phyloP scores from a whole-genome alignment of 2,329 filamentous ascomycete genomes.

The Monosporascus sp. region DNA sequence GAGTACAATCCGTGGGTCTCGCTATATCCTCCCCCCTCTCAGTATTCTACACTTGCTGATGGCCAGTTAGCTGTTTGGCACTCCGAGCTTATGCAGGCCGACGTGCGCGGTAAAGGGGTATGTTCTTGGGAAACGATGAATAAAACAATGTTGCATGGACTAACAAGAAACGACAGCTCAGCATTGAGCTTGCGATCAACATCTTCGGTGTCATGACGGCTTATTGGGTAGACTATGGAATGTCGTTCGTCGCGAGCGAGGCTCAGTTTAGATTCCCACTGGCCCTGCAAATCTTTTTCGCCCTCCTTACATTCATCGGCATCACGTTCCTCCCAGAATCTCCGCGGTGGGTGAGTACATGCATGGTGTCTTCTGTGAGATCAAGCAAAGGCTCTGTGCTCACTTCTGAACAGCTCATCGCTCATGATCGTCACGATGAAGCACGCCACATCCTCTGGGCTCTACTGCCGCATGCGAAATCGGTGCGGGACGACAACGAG shows the following conservation, averaged over 20 bases:
- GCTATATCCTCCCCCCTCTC: not conserved
- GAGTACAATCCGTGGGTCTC: not conserved
- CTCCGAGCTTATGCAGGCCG: too few species aligned
- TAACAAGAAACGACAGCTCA: constrained; percentile 1
- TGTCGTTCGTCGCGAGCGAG: constrained; percentile 30
- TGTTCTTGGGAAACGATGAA: too few species aligned
- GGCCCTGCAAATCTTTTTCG: constrained; percentile 41
- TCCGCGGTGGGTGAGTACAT: constrained; percentile 19
- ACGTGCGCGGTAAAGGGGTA: too few species aligned
- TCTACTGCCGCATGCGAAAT: constrained; percentile 3
- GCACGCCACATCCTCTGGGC: constrained; percentile 25
- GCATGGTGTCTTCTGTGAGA: constrained; percentile 9
- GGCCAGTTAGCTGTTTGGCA: too few species aligned
- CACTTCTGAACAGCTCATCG: constrained; percentile 6
- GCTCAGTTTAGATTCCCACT: constrained; percentile 40
- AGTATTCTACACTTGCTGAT: not conserved
- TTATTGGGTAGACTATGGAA: constrained; percentile 36
- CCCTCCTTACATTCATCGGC: constrained; percentile 21
- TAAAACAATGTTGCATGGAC: not conserved
- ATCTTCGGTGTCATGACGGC: constrained; percentile 13
- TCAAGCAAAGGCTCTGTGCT: not conserved
- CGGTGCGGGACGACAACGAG: too few species aligned
- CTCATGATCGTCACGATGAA: constrained; percentile 22
- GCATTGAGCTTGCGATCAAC: not conserved
- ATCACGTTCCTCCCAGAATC: constrained; percentile 29